Percentiles rank a stretch among this genome's conserved stretches.
Conservation (phyloP, 371 early-diverging fungal species). For the Funneliformis caledonium region DNA sequence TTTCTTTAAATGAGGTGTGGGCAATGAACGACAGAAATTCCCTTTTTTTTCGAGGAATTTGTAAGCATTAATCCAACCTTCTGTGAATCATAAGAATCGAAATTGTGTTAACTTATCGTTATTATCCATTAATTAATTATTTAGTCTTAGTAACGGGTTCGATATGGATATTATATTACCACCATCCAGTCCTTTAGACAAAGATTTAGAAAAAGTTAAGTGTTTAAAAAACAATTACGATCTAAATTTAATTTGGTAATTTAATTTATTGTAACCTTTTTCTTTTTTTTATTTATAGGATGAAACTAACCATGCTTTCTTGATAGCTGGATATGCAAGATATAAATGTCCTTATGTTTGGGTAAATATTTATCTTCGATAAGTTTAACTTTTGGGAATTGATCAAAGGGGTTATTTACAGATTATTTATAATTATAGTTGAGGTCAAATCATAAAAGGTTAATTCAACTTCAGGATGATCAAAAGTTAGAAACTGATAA, state of each 20-base stretch:
- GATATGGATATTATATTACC: slow-evolving; percentile 40
- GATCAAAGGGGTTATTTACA: not conserved
- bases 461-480: slow-evolving; percentile 50
- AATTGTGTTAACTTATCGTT: slow-evolving; percentile 33
- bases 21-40: too few relatives aligned
- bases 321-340: slow-evolving; percentile 77
- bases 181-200: slow-evolving; percentile 57
- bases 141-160: slow-evolving; percentile 8
- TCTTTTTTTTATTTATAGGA: slow-evolving; percentile 43
- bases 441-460: slow-evolving; percentile 63
- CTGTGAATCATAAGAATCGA: too few relatives aligned
- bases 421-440: slow-evolving; percentile 45
- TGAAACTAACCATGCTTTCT: slow-evolving; percentile 61
- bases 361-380: slow-evolving; percentile 49
- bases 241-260: not conserved
- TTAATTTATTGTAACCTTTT: slow-evolving; percentile 4
- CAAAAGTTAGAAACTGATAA: slow-evolving; percentile 59
- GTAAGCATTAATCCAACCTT: too few relatives aligned
- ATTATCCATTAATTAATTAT: slow-evolving; percentile 15
- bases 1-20: not conserved
- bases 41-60: too few relatives aligned
- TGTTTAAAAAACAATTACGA: not conserved
- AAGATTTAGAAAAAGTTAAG: slow-evolving; percentile 54
- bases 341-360: slow-evolving; percentile 86
- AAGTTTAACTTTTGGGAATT: not conserved